phyloP scores from a whole-genome alignment of 805 yeast genomes.

The Kodamaea sagamina region DNA sequence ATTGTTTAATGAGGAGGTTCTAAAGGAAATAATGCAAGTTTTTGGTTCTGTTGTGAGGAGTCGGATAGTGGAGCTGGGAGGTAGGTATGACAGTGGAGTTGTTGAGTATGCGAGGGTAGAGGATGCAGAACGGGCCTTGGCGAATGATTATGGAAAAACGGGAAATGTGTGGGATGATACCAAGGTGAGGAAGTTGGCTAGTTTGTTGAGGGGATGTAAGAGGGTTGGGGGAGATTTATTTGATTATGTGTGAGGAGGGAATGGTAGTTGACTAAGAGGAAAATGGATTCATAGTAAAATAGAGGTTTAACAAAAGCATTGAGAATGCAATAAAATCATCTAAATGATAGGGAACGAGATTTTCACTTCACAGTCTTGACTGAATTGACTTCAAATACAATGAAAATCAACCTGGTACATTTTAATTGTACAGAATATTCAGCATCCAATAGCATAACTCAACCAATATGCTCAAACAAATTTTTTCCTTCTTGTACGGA shows the following conservation, averaged over 20 bases:
- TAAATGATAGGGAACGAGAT: no score
- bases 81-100: conserved; percentile 40
- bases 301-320: no score
- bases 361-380: no score
- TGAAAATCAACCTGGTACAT: no score
- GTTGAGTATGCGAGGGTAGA: conserved; percentile 31
- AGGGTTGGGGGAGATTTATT: conserved; percentile 1
- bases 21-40: conserved; percentile 43
- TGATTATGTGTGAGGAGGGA: conserved; percentile 1
- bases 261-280: no score
- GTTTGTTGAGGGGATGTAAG: conserved; percentile 43
- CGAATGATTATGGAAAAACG: conserved; percentile 44
- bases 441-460: no score
- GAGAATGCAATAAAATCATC: no score
- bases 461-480: no score
- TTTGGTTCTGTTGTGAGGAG: conserved; percentile 42
- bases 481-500: conserved; percentile 1
- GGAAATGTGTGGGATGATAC: conserved; percentile 50
- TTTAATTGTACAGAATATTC: no score
- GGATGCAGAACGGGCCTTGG: conserved; percentile 36
- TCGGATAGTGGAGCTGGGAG: conserved; percentile 12
- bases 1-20: conserved; percentile 31
- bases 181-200: conserved; percentile 46
- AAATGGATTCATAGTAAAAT: no score
- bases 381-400: no score